phyloP scores from a whole-genome alignment of 78 protist species.

The Paulinella micropora region DNA sequence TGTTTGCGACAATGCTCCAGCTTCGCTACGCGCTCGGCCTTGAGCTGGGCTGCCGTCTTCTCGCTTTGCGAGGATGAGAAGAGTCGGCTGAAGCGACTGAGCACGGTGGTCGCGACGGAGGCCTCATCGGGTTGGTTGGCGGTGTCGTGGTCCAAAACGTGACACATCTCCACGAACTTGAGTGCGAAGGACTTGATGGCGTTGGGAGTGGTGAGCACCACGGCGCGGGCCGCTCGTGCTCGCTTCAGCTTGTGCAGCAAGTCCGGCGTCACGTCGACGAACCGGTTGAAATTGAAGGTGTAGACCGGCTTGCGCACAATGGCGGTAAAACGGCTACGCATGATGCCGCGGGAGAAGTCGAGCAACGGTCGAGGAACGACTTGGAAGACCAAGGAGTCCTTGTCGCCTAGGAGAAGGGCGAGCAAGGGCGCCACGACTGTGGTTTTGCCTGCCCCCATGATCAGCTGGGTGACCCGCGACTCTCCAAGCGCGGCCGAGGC shows the following conservation, averaged over 20 bases:
- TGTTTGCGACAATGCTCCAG: neutral
- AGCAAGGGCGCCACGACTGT: slow-evolving; percentile 49
- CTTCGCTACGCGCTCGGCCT: neutral
- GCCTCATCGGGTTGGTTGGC: neutral
- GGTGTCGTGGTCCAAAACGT: neutral
- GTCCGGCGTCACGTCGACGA: neutral
- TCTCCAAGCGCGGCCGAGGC: neutral
- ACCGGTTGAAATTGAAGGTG: slow-evolving; percentile 35
- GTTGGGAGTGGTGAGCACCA: slow-evolving; percentile 35
- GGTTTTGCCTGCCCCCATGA: slow-evolving; percentile 61
- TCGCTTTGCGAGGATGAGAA: too few species aligned
- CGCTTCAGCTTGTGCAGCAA: slow-evolving; percentile 5
- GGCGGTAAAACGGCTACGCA: slow-evolving; percentile 29
- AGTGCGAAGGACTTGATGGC: slow-evolving; percentile 33
- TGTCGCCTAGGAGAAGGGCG: slow-evolving; percentile 46
- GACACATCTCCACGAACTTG: slow-evolving; percentile 21
- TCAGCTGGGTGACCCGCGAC: slow-evolving; percentile 38
- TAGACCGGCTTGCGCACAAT: slow-evolving; percentile 37
- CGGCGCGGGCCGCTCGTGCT: slow-evolving; percentile 27
- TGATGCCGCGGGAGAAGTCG: neutral
- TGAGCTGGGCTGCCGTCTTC: too few species aligned
- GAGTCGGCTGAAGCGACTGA: too few species aligned
- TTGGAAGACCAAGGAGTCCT: slow-evolving; percentile 39
- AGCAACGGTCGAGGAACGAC: slow-evolving; percentile 30
- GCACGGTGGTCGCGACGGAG: neutral